These are phyloP conservation scores for Colletotrichum kahawae DNA, from an alignment of 2,329 filamentous ascomycete genomes.

Conservation along the genomic window DNA sequence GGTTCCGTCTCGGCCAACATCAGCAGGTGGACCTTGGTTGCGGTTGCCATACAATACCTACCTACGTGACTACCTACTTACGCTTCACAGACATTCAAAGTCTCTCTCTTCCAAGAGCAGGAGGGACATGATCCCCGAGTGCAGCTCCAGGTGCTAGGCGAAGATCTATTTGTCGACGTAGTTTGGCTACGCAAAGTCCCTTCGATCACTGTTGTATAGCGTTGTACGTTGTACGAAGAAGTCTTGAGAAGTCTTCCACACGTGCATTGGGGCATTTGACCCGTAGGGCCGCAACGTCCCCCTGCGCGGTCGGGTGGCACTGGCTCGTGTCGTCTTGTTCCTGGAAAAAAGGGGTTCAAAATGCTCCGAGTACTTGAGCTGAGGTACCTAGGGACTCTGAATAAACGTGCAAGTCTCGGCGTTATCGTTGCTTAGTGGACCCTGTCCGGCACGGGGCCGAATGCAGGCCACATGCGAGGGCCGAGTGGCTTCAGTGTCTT, in stretches of 20 bases:
- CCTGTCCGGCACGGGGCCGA: constrained; percentile 3
- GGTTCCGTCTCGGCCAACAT: background rate
- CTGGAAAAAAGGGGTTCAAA: background rate
- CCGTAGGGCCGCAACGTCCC: background rate
- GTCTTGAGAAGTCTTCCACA: background rate
- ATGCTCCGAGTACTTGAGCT: background rate
- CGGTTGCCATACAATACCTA: background rate
- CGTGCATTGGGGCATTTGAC: background rate
- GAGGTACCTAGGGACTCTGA: background rate
- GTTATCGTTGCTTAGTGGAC: background rate
- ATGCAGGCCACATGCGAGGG: background rate
- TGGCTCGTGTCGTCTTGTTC: background rate
- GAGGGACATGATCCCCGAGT: background rate
- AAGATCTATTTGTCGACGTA: too few relatives aligned
- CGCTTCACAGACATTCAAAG: background rate
- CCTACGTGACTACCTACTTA: background rate
- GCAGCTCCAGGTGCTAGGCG: too few relatives aligned
- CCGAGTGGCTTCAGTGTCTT: background rate
- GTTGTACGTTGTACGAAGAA: background rate
- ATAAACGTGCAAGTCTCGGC: background rate
- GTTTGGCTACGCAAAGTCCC: background rate
- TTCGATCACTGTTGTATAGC: background rate
- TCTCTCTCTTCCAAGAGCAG: background rate
- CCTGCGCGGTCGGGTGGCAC: background rate
- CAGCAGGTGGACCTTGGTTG: background rate